phyloP scores from a whole-genome alignment of 2,329 filamentous ascomycete species.

The Calonectria honghensis region DNA sequence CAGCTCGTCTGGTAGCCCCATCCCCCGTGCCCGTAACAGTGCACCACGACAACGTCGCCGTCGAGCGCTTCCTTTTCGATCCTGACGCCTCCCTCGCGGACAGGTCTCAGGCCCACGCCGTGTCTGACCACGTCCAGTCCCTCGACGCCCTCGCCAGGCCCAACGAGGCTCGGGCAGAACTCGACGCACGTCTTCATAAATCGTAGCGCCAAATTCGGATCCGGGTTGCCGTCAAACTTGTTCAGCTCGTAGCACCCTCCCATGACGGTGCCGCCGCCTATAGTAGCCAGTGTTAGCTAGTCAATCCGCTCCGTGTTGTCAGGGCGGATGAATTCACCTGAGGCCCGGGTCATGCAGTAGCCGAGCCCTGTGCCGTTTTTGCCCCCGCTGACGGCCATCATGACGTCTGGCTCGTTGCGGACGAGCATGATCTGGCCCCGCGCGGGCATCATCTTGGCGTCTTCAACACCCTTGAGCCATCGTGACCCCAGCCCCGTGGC shows the following conservation, averaged over 20 bases:
- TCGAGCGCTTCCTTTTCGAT: slow-evolving; percentile 76
- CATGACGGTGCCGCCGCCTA: slow-evolving; percentile 81
- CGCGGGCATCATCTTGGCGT: slow-evolving; percentile 77
- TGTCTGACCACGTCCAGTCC: slow-evolving; percentile 84
- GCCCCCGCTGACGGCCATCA: slow-evolving; percentile 70
- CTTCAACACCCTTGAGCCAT: slow-evolving; percentile 81
- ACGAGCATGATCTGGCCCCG: slow-evolving; percentile 85
- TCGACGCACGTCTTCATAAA: slow-evolving; percentile 84
- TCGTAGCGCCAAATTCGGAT: slow-evolving; percentile 81
- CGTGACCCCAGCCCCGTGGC: slow-evolving; percentile 80
- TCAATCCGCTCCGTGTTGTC: no score
- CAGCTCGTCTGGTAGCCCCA: slow-evolving; percentile 73
- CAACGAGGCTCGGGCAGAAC: slow-evolving; percentile 73
- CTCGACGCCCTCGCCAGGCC: slow-evolving; percentile 78
- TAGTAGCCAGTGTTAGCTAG: neutral
- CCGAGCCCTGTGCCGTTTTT: slow-evolving; percentile 78
- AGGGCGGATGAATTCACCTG: slow-evolving; percentile 56
- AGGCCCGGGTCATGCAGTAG: slow-evolving; percentile 86
- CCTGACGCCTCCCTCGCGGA: slow-evolving; percentile 80
- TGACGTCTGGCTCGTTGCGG: slow-evolving; percentile 73
- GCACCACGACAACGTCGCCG: slow-evolving; percentile 69
- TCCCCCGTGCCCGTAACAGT: slow-evolving; percentile 82
- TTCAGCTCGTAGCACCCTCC: slow-evolving; percentile 85
- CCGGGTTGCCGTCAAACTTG: slow-evolving; percentile 83
- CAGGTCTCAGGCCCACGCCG: slow-evolving; percentile 83